Evolutionary conservation across 2,329 filamentous ascomycete genomes (phyloP).

Genomic region (Colletotrichum simmondsii): DNA sequence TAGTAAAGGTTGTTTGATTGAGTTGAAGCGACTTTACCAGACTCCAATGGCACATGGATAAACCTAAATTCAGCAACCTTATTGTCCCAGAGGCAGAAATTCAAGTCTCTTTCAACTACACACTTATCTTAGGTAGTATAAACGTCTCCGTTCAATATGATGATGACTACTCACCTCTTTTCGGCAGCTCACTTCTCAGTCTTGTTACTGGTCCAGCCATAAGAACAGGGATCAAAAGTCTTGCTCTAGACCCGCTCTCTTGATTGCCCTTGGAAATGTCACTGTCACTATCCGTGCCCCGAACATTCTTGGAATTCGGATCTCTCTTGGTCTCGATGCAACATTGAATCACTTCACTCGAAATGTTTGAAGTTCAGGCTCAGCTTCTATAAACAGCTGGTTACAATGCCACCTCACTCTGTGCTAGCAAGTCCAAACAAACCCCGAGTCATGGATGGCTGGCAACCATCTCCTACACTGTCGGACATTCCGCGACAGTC

Average conservation of each 20-base stretch:
- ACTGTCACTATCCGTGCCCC: neutral
- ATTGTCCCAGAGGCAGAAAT: neutral
- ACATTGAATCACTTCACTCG: neutral
- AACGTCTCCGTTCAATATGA: neutral
- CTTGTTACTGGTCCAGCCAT: neutral
- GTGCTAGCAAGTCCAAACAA: neutral
- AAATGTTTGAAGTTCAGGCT: neutral
- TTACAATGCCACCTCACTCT: neutral
- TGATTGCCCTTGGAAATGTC: neutral
- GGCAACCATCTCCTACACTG: neutral
- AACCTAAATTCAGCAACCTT: conserved; percentile 3
- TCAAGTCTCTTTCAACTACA: neutral
- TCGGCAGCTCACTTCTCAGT: neutral
- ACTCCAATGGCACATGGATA: neutral
- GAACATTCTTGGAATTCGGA: neutral
- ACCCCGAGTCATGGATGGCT: conserved; percentile 5
- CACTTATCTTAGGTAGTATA: no score
- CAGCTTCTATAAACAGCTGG: neutral
- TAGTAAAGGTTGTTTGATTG: neutral
- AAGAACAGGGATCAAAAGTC: neutral
- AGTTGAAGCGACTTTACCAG: conserved; percentile 1
- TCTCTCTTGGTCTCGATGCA: neutral
- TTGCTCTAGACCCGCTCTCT: neutral
- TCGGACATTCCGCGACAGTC: neutral
- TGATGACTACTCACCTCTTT: neutral